Conservation (phyloP, 139 green algal species). For the Yamagishiella unicocca region DNA sequence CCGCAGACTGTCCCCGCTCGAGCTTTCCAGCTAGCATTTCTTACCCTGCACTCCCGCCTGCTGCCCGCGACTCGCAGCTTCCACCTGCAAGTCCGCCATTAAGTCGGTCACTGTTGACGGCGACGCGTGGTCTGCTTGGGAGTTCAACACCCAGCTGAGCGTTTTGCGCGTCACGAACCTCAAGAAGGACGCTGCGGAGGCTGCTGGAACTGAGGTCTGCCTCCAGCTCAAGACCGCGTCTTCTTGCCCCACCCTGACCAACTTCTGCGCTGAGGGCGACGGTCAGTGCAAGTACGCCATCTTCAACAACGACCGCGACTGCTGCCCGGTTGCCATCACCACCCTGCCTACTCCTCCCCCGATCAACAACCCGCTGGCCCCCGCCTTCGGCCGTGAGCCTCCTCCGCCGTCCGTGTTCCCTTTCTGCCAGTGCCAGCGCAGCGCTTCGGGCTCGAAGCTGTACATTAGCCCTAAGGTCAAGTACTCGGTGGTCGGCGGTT, state of each 20-base stretch:
- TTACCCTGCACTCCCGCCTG: too few species aligned
- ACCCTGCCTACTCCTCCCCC: neutral
- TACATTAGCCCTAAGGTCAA: neutral
- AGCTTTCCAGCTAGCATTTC: too few species aligned
- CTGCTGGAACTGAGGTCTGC: constrained; percentile 45
- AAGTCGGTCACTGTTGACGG: constrained; percentile 31
- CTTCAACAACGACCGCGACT: constrained; percentile 39
- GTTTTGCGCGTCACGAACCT: constrained; percentile 42
- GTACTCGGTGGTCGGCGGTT: neutral
- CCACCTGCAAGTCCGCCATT: constrained; percentile 24
- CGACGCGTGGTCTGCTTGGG: neutral
- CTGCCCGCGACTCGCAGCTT: too few species aligned
- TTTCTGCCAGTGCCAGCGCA: constrained; percentile 42
- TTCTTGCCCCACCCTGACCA: neutral
- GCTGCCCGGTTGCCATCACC: constrained; percentile 38
- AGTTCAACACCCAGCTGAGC: constrained; percentile 27
- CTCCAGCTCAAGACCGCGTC: neutral
- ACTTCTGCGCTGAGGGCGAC: neutral
- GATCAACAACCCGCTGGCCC: constrained; percentile 18
- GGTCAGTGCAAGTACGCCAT: constrained; percentile 22
- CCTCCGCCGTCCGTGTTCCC: constrained; percentile 25
- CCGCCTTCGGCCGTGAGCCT: too few species aligned
- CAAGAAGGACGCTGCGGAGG: neutral
- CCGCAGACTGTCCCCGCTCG: too few species aligned
- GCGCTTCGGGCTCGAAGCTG: neutral